Percentiles rank a stretch among this genome's conserved stretches.
These are phyloP conservation scores for Biscogniauxia marginata DNA, from an alignment of 2,329 filamentous ascomycete species.

Conservation along the genomic window DNA sequence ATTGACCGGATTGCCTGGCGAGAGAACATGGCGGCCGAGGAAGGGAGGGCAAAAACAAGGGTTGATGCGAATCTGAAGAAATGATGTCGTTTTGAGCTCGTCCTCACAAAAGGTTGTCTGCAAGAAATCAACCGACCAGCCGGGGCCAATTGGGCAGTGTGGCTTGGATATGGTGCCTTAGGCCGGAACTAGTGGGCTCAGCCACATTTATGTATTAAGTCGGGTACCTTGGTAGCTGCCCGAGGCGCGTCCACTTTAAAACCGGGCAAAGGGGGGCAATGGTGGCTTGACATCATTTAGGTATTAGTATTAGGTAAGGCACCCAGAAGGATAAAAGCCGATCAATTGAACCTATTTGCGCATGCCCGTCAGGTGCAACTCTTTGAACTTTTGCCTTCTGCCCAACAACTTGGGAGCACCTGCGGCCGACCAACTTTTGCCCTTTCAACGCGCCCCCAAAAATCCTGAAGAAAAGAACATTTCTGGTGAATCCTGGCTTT, in stretches of 20 bases:
- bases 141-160: conserved; percentile 17
- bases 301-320: not conserved
- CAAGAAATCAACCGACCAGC: conserved; percentile 27
- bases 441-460: not conserved
- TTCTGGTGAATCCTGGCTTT: too few species aligned
- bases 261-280: not conserved
- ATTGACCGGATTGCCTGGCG: conserved; percentile 58
- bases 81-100: conserved; percentile 24
- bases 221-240: too few species aligned
- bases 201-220: not conserved
- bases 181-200: not conserved
- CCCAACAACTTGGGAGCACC: not conserved
- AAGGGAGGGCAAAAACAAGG: conserved; percentile 11
- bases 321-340: not conserved
- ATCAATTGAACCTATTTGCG: not conserved
- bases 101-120: conserved; percentile 26
- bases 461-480: not conserved
- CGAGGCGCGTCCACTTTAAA: too few species aligned
- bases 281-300: not conserved
- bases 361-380: not conserved
- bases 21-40: conserved; percentile 52
- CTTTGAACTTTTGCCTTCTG: not conserved
- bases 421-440: not conserved
- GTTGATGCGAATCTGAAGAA: conserved; percentile 22
- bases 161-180: not conserved